phyloP scores from a whole-genome alignment of 306 rosid genomes.

The Ammopiptanthus mongolicus region DNA sequence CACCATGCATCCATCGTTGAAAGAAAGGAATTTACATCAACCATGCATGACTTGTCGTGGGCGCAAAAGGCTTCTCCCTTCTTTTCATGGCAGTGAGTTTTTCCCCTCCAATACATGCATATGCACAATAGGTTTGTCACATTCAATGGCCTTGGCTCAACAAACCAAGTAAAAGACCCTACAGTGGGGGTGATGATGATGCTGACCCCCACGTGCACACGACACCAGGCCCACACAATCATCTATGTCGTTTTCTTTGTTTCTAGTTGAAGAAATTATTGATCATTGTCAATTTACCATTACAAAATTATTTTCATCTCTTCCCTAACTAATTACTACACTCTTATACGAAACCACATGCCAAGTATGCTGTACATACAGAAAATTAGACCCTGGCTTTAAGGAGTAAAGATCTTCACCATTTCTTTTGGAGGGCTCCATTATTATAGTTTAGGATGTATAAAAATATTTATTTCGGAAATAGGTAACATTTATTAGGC shows the following conservation, averaged over 20 bases:
- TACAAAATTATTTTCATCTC: background rate
- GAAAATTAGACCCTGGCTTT: no score
- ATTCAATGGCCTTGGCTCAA: slow-evolving; percentile 22
- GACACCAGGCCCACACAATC: slow-evolving; percentile 25
- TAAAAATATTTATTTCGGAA: no score
- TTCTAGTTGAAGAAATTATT: background rate
- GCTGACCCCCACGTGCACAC: slow-evolving; percentile 30
- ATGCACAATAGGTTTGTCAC: slow-evolving; percentile 16
- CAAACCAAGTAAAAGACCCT: slow-evolving; percentile 10
- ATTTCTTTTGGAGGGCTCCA: no score
- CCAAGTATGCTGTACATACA: background rate
- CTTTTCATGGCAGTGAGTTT: background rate
- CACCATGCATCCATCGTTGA: background rate
- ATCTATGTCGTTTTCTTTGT: slow-evolving; percentile 19
- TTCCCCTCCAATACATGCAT: slow-evolving; percentile 21
- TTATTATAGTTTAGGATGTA: no score
- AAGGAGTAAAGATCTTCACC: no score
- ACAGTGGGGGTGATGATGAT: slow-evolving; percentile 21
- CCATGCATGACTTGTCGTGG: slow-evolving; percentile 9
- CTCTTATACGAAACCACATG: background rate
- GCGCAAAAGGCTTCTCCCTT: background rate
- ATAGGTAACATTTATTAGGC: no score
- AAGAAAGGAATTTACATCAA: background rate
- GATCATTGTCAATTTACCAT: background rate
- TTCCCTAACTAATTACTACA: background rate